A percentile compares a stretch with the other conserved stretches of the same genome.
Conservation (phyloP, 495 filamentous ascomycete species). For the Penicillium soppii region DNA sequence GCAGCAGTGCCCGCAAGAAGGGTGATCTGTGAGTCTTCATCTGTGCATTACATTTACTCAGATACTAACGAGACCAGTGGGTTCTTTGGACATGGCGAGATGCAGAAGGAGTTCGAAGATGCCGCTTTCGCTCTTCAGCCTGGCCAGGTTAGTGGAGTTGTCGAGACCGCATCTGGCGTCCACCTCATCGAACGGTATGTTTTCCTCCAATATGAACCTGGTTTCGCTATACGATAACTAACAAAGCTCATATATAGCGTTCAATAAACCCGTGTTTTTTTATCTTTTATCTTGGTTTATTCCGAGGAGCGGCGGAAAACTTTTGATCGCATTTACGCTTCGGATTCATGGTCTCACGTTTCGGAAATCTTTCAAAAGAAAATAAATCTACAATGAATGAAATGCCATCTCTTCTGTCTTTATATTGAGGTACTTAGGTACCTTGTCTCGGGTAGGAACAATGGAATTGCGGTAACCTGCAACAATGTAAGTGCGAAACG, state of each 20-base stretch:
- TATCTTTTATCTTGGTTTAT: background rate
- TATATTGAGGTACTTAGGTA: background rate
- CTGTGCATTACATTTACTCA: too few relatives aligned
- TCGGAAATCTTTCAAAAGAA: conserved; percentile 2
- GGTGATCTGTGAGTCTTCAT: conserved; percentile 71
- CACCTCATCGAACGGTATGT: conserved; percentile 93
- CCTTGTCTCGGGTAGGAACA: background rate
- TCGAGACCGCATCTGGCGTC: conserved; percentile 90
- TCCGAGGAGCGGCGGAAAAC: background rate
- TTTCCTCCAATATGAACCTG: background rate
- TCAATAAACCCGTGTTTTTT: conserved; percentile 21
- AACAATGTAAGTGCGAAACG: too few relatives aligned
- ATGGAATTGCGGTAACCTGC: background rate
- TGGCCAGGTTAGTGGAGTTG: conserved; percentile 78
- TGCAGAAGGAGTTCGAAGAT: conserved; percentile 99
- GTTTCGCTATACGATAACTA: background rate
- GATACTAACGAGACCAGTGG: conserved; percentile 53
- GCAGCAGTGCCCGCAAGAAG: conserved; percentile 88
- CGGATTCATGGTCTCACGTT: background rate
- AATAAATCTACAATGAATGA: conserved; percentile 7
- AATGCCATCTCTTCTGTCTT: background rate
- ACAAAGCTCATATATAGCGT: conserved; percentile 23
- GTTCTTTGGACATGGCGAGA: conserved; percentile 88
- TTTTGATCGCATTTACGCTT: conserved; percentile 2
- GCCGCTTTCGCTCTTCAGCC: conserved; percentile 83